Evolutionary conservation across 2,329 filamentous ascomycete genomes (phyloP).

Genomic region (Spiromastix sp.): DNA sequence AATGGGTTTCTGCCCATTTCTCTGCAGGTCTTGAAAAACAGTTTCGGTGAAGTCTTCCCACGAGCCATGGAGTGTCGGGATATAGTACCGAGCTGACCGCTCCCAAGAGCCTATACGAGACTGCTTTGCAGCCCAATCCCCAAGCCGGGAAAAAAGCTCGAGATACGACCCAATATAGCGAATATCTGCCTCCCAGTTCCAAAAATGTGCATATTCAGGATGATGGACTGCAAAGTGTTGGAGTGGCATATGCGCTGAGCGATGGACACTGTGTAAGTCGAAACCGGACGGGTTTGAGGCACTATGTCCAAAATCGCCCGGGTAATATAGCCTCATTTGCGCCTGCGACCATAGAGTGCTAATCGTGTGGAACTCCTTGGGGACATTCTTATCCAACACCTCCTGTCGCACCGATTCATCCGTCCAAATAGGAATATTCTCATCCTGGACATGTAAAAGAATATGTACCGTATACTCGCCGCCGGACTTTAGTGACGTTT

Average conservation of each 20-base stretch:
- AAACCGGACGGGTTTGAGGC: slow-evolving; percentile 17
- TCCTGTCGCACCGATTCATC: slow-evolving; percentile 54
- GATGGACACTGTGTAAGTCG: slow-evolving; percentile 39
- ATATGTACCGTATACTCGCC: slow-evolving; percentile 82
- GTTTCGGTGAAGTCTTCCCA: slow-evolving; percentile 24
- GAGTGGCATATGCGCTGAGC: slow-evolving; percentile 59
- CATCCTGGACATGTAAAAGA: slow-evolving; percentile 74
- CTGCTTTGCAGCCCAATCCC: slow-evolving; percentile 42
- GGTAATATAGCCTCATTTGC: slow-evolving; percentile 48
- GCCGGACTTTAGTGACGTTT: slow-evolving; percentile 69
- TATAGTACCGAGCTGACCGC: slow-evolving; percentile 46
- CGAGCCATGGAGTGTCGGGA: slow-evolving; percentile 41
- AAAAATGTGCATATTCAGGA: slow-evolving; percentile 69
- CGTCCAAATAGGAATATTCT: slow-evolving; percentile 65
- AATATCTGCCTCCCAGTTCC: slow-evolving; percentile 83
- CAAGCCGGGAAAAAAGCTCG: slow-evolving; percentile 60
- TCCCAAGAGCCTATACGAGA: slow-evolving; percentile 51
- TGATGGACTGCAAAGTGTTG: slow-evolving; percentile 68
- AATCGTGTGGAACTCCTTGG: slow-evolving; percentile 59
- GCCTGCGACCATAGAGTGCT: slow-evolving; percentile 66
- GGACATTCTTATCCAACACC: slow-evolving; percentile 53
- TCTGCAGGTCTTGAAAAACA: no score
- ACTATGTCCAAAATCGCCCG: slow-evolving; percentile 26
- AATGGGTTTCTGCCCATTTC: slow-evolving; percentile 44
- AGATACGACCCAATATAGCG: slow-evolving; percentile 74